Evolutionary conservation across 345 rosid species (phyloP), one percentile per base, ranked within the genome.

Genomic region (Eutrema yunnanense): DNA sequence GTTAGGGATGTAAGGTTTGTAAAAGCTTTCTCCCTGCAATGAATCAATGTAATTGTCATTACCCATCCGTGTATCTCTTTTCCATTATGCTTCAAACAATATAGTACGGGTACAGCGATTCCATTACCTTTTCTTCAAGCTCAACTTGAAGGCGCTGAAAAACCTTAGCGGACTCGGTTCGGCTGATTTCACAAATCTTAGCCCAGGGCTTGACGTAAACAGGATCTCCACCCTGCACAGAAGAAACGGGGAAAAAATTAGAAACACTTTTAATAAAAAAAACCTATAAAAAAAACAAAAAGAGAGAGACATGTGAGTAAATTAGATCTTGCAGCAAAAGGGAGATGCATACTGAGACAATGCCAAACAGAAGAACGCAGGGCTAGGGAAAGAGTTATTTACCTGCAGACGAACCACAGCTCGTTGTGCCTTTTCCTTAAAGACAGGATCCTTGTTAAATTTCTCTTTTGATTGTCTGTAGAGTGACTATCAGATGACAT

Each of bases 11-110:
- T 74, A 81, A 0, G 90, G 93, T 53, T 93, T 93, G 75, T 93
- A 90, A 78, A 93, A 93, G 84, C 98, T 93, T 82, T 93, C 98
- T 14, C 98, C 98, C 97, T 93, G 79, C 58, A 58, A 82, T 67
- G 42, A 75, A 67, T 52, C 54, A 74, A 62, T 12, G 51, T 2
- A 26, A 8, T 30, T 63, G 38, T 40, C 61, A 41, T 67, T 33
- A 59, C 36, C 56, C 30, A 41, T 4, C 36, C 8, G 1, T 53
- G 0, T 8, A 60, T 53, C 7, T 29, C 46, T 36, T 52, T 19
- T 58, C 52, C 41, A 65, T 38, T 48, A 3, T 55, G 33, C 29
- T 26, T 40, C 36, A 58, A 66, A 49, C 34, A 57, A 7, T 58
- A 10, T 10, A 66, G 67, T 49, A 73, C 2, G 40, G 9, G 54